Evolutionary conservation across 2,329 filamentous ascomycete genomes (phyloP).

Genomic region (Botryosphaeria dothidea): DNA sequence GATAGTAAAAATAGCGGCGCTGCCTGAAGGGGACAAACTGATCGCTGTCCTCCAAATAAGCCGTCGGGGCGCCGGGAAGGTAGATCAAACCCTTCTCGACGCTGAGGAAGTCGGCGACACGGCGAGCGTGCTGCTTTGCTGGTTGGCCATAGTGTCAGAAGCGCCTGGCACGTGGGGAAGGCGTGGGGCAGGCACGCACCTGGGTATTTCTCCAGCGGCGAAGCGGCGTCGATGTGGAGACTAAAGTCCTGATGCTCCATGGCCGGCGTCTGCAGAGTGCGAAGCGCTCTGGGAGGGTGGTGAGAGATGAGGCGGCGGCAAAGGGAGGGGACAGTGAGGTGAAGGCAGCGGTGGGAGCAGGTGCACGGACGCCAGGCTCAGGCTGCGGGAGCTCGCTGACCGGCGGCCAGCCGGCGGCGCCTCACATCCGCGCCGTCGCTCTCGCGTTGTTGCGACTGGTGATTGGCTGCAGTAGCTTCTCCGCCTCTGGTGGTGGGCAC

Average conservation of each 20-base stretch:
- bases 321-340: slow-evolving; percentile 5
- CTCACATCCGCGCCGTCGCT: not conserved
- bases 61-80: slow-evolving; percentile 53
- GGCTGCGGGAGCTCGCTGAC: not conserved
- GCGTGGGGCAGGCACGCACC: slow-evolving; percentile 28
- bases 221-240: slow-evolving; percentile 35
- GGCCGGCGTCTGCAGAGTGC: slow-evolving; percentile 2
- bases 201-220: slow-evolving; percentile 41
- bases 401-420: slow-evolving; percentile 7
- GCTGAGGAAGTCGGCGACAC: slow-evolving; percentile 38
- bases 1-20: slow-evolving; percentile 63
- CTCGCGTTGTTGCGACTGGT: not conserved
- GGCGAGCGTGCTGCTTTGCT: slow-evolving; percentile 44
- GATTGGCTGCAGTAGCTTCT: not conserved
- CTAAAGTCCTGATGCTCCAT: slow-evolving; percentile 31
- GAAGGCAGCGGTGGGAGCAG: not conserved
- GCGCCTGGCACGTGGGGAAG: not conserved
- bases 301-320: not conserved
- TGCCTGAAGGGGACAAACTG: slow-evolving; percentile 59
- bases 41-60: slow-evolving; percentile 60
- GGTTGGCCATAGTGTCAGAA: slow-evolving; percentile 10
- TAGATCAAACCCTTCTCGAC: slow-evolving; percentile 53
- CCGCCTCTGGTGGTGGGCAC: not conserved
- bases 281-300: not conserved
- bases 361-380: not conserved